Evolutionary conservation across 2,329 filamentous ascomycete genomes (phyloP), one percentile per base, ranked within the genome.

Genomic region (Epichloe typhina): DNA sequence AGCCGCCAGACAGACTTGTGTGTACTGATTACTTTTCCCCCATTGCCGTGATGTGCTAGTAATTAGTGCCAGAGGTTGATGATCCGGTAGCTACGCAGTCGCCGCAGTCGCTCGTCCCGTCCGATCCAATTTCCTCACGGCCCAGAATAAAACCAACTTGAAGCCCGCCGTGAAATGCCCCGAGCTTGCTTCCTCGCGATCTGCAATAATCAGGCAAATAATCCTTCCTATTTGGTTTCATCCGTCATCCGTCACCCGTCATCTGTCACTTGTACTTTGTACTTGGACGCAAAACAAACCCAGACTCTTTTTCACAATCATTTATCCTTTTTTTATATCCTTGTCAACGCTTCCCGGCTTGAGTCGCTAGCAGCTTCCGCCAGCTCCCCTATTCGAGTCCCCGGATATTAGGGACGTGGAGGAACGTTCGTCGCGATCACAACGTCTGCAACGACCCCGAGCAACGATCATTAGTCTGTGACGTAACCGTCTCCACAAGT

Each of bases 61-160:
- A 17, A 5, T 37, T 26, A 37, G 40, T 37, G 39, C 19, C 35
- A 44, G 47, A 49, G 39, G 47, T 19, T 19, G 33, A 31, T 31
- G 8, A 37, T 44, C 39, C 31, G 38, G 21, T 36, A 5, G 36
- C 42, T 50, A 46, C 17, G 17, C 17, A 17, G 17, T 17, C 17
- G 17, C 21, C 47, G 17, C 17, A 31, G 19, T 13, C 44, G 47
- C 47, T 31, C 21, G 11, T 23, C 17, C 40, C 40, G 21, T 21
- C 36, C 31, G 9, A 38, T 31, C 35, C 19, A 37, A n/a, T 43
- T 50, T 44, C 43, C 42, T 44, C 39, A 42, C 31, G 21, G 43
- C 21, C 21, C 45, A 44, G 47, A 46, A 50, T 50, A 52, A 52
- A 52, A 46, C 37, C 45, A 46, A 21, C 41, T 46, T 36, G 40